A percentile compares a stretch with the other conserved stretches of the same genome.
phyloP scores from a whole-genome alignment of 164 flowering plant genomes.

The Piper betle region DNA sequence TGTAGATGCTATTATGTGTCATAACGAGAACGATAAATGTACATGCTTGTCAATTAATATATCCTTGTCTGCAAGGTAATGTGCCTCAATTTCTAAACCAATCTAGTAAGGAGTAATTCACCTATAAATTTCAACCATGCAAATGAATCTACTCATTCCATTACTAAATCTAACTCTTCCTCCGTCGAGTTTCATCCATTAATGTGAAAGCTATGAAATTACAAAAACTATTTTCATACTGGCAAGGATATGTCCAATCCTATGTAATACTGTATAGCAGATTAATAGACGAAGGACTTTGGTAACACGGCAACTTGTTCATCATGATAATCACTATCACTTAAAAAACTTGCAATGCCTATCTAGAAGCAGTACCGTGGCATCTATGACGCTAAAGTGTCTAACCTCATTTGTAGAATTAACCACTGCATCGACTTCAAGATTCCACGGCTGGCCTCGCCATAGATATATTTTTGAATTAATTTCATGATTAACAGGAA shows the following conservation, averaged over 20 bases:
- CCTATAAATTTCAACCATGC: background rate
- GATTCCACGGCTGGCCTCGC: conserved; percentile 98
- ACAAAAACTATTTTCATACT: no score
- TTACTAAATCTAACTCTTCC: background rate
- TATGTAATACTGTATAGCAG: no score
- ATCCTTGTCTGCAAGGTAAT: background rate
- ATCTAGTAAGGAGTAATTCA: background rate
- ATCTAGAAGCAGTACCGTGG: no score
- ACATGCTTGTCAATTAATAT: no score
- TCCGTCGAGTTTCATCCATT: no score
- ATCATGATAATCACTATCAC: no score
- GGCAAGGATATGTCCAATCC: no score
- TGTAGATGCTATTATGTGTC: background rate
- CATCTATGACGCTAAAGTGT: conserved; percentile 1
- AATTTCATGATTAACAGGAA: conserved; percentile 82
- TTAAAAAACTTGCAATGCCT: no score
- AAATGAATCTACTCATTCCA: background rate
- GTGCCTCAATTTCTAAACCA: background rate
- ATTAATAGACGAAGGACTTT: no score
- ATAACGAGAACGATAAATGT: background rate
- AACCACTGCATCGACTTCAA: conserved; percentile 98
- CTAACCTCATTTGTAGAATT: conserved; percentile 96
- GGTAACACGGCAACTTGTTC: background rate
- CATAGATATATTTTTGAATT: conserved; percentile 87
- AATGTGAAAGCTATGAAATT: no score